Base-by-base conservation (phyloP, 2,329 filamentous ascomycete species). In the Fusarium annulatum region DNA sequence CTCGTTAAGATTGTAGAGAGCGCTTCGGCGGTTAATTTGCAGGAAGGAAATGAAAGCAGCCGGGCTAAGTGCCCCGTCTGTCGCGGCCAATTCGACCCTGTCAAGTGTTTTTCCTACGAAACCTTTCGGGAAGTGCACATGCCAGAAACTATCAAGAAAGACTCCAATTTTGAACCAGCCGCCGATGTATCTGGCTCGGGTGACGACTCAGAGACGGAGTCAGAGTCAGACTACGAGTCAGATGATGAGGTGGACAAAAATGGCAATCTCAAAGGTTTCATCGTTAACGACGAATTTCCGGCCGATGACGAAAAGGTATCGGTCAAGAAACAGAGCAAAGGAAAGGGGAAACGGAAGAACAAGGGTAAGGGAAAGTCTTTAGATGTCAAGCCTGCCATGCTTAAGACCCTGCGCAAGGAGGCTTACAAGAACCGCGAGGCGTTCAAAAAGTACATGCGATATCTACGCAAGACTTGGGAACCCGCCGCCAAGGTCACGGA, bases 401-500 rank as follows among this genome's bases (percentile, higher is more conserved):
- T 96, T 73, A 89, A 89, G 36, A 79, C 75, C 64, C 86, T 96
- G 21, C 93, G 94, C 73, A 88, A 90, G 64, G 88, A 93, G 33
- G 91, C 90, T 0, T 84, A 85, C 55, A 89, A 88, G 70, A 96
- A 90, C 81, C 87, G 86, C 34, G 87, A 86, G 18, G 90, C 92
- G 7, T 92, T 91, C 76, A 87, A 86, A 69, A 89, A 88, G 73
- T 97, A 96, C 81, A 87, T 95, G 76, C 85, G 84, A 39, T 92
- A 91, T 58, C 85, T 96, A 11, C 86, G 87, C 30, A 90, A 92
- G 79, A 87, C 89, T 34, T 97, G 91, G 88, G 83, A 92, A 64
- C 91, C 91, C 66, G 94, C 93, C 78, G 94, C 92, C 76, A 97
- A 98, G 83, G 94, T 96, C 9, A 91, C 94, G 68, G 92, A 93